Conservation (phyloP, 164 flowering plant species). For the Umbellularia californica region DNA sequence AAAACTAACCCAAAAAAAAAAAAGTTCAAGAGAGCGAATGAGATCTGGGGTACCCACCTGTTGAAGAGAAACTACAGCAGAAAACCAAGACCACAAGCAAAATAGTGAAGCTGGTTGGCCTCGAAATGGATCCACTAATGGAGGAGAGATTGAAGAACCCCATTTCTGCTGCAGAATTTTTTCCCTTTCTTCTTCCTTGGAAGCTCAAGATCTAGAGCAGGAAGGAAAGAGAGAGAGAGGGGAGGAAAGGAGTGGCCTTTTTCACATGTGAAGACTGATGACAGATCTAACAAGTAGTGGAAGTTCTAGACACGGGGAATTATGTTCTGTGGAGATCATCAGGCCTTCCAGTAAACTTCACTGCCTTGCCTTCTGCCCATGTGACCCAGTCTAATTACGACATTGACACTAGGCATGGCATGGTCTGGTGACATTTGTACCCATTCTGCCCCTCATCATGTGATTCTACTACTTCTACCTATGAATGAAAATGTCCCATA, state of each 20-base stretch:
- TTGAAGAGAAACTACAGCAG: slow-evolving; percentile 22
- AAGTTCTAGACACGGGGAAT: not conserved
- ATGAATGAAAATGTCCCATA: no score
- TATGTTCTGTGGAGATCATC: not conserved
- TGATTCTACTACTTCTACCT: no score
- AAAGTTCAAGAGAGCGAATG: not conserved
- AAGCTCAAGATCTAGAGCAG: slow-evolving; percentile 11
- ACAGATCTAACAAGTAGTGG: not conserved
- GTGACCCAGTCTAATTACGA: not conserved
- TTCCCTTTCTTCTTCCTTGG: not conserved
- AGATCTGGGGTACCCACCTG: slow-evolving; percentile 15
- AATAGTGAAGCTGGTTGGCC: slow-evolving; percentile 14
- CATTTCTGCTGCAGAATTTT: slow-evolving; percentile 2
- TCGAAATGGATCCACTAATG: slow-evolving; percentile 9
- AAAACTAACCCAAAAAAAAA: not conserved
- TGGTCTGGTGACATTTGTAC: no score
- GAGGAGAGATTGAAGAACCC: slow-evolving; percentile 3
- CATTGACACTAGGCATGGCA: not conserved
- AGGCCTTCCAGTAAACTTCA: not conserved
- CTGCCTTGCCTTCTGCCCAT: not conserved
- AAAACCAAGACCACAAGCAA: slow-evolving; percentile 17
- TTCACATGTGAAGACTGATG: not conserved
- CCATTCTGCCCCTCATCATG: no score
- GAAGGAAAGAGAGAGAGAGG: not conserved
- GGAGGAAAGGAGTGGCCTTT: not conserved